phyloP scores from a whole-genome alignment of 129 eudicot genomes.

The Tagetes patula region DNA sequence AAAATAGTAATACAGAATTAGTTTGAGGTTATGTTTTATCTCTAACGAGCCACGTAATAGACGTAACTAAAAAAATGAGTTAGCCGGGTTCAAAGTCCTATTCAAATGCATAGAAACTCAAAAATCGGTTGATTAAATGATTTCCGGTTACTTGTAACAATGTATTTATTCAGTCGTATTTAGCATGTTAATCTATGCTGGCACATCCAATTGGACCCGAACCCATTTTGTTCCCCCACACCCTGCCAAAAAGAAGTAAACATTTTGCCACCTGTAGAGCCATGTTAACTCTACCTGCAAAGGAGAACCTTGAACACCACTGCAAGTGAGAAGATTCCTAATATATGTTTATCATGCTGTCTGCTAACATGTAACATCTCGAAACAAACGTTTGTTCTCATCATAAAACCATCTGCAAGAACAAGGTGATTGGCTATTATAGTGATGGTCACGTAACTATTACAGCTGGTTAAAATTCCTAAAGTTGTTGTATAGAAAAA shows the following conservation, averaged over 20 bases:
- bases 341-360: not conserved
- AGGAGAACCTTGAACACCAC: slow-evolving; percentile 14
- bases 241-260: not conserved
- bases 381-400: slow-evolving; percentile 68
- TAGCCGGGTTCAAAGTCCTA: not conserved
- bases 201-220: not conserved
- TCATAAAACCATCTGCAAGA: slow-evolving; percentile 85
- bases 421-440: not conserved
- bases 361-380: slow-evolving; percentile 51
- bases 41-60: not conserved
- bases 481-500: not conserved
- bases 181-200: too few relatives aligned
- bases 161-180: too few relatives aligned
- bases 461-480: not conserved
- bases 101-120: not conserved
- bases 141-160: not conserved
- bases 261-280: not conserved
- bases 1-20: not conserved
- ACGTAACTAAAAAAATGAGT: not conserved
- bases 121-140: not conserved
- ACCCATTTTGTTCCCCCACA: not conserved
- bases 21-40: not conserved
- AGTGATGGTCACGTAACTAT: not conserved
- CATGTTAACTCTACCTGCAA: slow-evolving; percentile 2
- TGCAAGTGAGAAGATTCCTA: not conserved